phyloP scores from a whole-genome alignment of 352 stramenopile species.

The Phytopythium helicoides region DNA sequence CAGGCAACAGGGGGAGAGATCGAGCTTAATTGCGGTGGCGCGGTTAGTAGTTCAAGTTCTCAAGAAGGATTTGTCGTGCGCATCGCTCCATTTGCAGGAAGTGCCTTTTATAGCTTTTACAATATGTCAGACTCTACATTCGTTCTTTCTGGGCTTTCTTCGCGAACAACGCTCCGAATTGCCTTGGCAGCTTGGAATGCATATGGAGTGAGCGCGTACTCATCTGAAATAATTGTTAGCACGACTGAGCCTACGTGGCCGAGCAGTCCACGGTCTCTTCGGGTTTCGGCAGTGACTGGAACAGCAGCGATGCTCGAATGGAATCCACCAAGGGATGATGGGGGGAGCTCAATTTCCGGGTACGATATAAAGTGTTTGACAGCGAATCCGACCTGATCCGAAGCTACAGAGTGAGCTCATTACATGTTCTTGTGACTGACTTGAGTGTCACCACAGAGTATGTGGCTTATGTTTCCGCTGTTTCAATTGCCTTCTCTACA shows the following conservation, averaged over 20 bases:
- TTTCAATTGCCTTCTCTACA: slow-evolving; percentile 20
- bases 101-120: slow-evolving; percentile 32
- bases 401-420: background rate
- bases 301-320: slow-evolving; percentile 31
- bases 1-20: slow-evolving; percentile 49
- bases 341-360: slow-evolving; percentile 22
- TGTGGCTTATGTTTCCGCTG: slow-evolving; percentile 20
- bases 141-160: slow-evolving; percentile 31
- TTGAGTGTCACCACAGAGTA: slow-evolving; percentile 40
- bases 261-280: slow-evolving; percentile 20
- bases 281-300: slow-evolving; percentile 2
- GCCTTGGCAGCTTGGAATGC: slow-evolving; percentile 48
- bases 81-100: slow-evolving; percentile 10
- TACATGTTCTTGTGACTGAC: slow-evolving; percentile 12
- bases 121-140: slow-evolving; percentile 35
- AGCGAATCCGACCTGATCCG: background rate
- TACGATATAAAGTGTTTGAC: slow-evolving; percentile 14
- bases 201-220: slow-evolving; percentile 41
- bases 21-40: slow-evolving; percentile 25
- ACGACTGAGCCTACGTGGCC: slow-evolving; percentile 34
- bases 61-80: slow-evolving; percentile 38
- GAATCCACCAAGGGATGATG: slow-evolving; percentile 30
- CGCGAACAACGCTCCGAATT: slow-evolving; percentile 28
- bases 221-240: slow-evolving; percentile 9
- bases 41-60: background rate